Evolutionary conservation across 2,329 filamentous ascomycete species (phyloP), one percentile per base, ranked within the genome.

Genomic region (Thermoascus crustaceus): DNA sequence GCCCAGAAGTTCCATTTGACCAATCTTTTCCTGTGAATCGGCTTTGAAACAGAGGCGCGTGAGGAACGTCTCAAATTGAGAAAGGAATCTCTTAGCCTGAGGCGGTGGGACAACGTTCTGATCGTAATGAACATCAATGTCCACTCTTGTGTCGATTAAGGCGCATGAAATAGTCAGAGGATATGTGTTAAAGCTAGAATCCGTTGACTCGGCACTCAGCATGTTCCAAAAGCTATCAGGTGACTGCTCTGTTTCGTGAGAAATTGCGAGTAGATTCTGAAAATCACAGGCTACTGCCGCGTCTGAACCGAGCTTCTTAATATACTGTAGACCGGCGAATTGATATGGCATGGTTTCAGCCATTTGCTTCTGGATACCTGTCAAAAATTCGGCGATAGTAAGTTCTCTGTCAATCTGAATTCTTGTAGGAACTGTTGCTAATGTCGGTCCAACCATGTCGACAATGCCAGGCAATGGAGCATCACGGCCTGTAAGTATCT

Each of bases 331-430:
- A 4, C 61, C 58, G 7, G 77, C 66, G 2, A 68, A 69, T 30
- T 71, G 70, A 16, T 71, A 74, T 44, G 75, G 75, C 67, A 78
- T 75, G 38, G 76, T 60, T 23, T 73, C 55, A 51, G 75, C 72
- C 69, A 40, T 67, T 35, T 69, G 65, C 18, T 70, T 57, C 23
- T 77, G 73, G 3, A 78, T 64, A 2, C 58, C 53, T 29, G 69
- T 63, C 4, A 80, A 56, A 38, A 71, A 77, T 23, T 72, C 64
- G 0, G 54, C 47, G 2, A 62, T 53, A 13, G 54, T 59, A 24
- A 55, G 45, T 27, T 42, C 11, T 4, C 50, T 43, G 37, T 62
- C 40, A 4, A 66, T 40, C 13, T 45, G 46, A 5, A 66, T 34
- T 16, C 63, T 50, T 7, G 63, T 48, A 7, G 66, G 66, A 5